Evolutionary conservation across 2,329 filamentous ascomycete genomes (phyloP), one percentile per base, ranked within the genome.

Genomic region (Xylariomycetidae sp.): DNA sequence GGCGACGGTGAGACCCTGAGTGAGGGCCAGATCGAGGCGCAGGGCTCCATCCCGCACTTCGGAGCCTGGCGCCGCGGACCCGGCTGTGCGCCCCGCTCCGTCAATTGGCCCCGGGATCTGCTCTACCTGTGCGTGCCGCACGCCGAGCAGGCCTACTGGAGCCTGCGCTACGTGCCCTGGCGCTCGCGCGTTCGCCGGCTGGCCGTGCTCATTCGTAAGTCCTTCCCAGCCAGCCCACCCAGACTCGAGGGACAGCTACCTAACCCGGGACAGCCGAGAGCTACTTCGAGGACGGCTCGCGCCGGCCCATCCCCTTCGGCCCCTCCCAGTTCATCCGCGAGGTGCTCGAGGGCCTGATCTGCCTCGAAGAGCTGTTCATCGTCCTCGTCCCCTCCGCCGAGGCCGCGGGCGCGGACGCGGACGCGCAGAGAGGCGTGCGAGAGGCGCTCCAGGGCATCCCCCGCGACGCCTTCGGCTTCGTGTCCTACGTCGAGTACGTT

Each of bases 121-220:
- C 27, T 48, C n/a, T 44, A 44, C 32, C 32, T 48, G 19, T 43
- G 37, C 16, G 40, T 42, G 7, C 30, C 38, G 13, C 23, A 46
- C 24, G 32, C 38, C 17, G 43, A 47, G 38, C 44, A 47, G 26
- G 39, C 44, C 20, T 44, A 44, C 34, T 44, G 42, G 44, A 35
- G 37, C 12, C 28, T 47, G 14, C 39, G 42, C 24, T 27, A 26
- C 20, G 35, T 35, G 18, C 25, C 26, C 19, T 44, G 45, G 40
- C 27, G 50, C 38, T 20, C 48, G 28, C 27, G 38, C 29, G 28
- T 57, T 41, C 7, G 47, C 44, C 25, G 50, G 43, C 26, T 49
- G 30, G 28, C 49, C 35, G 12, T 52, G 29, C 24, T 48, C 31
- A 24, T 54, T 1, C 42, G 42, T 3, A 30, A 43, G 18, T 37